Conservation (phyloP, 31 red algal genomes). For the Odonthalia washingtoniensis region DNA sequence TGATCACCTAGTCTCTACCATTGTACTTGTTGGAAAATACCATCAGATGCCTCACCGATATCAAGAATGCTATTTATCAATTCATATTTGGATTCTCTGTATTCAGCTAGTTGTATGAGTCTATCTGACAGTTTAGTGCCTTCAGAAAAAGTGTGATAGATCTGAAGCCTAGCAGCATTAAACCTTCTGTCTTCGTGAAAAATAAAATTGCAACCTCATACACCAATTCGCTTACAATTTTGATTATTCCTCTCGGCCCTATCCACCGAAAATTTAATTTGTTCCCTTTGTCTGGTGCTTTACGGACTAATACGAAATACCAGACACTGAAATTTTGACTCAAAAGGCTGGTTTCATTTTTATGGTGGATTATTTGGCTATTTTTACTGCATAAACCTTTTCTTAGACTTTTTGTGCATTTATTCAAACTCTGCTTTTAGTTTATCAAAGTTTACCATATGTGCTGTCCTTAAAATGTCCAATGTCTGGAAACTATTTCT, state of each 20-base stretch:
- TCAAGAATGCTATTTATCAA: constrained; percentile 15
- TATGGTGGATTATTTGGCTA: not conserved
- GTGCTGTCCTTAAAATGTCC: not conserved
- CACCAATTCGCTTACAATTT: not conserved
- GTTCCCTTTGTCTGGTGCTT: constrained; percentile 28
- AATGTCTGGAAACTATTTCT: not conserved
- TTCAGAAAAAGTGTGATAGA: constrained; percentile 18
- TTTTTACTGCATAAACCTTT: not conserved
- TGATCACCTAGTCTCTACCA: constrained; percentile 34
- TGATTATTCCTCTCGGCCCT: constrained; percentile 11
- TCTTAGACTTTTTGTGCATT: constrained; percentile 2
- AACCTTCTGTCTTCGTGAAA: not conserved
- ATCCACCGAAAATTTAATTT: constrained; percentile 37
- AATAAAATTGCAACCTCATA: not conserved
- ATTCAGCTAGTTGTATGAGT: constrained; percentile 18
- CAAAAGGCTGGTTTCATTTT: constrained; percentile 8
- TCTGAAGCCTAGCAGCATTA: not conserved
- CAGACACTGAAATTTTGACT: not conserved
- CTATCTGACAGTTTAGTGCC: not conserved
- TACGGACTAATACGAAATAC: constrained; percentile 33
- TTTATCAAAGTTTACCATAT: constrained; percentile 4
- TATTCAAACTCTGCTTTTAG: not conserved
- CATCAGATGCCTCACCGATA: constrained; percentile 15
- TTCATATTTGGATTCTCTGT: constrained; percentile 25
- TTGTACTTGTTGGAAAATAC: constrained; percentile 24